Evolutionary conservation across 352 stramenopile species (phyloP).

Genomic region (Plasmopara viticola): DNA sequence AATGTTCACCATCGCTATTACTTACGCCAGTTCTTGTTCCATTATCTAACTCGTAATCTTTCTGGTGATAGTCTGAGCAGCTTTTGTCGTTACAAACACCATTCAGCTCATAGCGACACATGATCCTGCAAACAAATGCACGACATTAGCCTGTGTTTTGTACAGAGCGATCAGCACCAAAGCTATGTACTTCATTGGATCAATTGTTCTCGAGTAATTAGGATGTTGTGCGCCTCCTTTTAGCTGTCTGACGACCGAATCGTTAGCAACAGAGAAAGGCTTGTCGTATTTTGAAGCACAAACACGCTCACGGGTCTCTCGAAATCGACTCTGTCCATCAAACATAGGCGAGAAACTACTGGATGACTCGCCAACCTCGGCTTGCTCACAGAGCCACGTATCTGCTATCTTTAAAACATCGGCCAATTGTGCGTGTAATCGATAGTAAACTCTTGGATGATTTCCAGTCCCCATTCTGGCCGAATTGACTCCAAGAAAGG

Average conservation of each 20-base stretch:
- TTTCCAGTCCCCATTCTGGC: neutral
- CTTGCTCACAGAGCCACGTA: slow-evolving; percentile 23
- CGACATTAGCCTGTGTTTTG: slow-evolving; percentile 6
- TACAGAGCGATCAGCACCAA: neutral
- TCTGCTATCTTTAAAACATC: slow-evolving; percentile 26
- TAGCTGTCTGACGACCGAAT: slow-evolving; percentile 42
- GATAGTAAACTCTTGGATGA: slow-evolving; percentile 6
- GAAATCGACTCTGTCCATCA: neutral
- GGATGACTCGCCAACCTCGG: slow-evolving; percentile 8
- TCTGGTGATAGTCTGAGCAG: slow-evolving; percentile 56
- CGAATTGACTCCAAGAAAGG: slow-evolving; percentile 13
- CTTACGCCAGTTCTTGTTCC: neutral
- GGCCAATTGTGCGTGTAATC: slow-evolving; percentile 28
- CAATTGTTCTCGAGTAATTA: slow-evolving; percentile 19
- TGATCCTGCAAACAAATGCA: slow-evolving; percentile 18
- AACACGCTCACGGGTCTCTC: neutral
- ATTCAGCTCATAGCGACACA: slow-evolving; percentile 71
- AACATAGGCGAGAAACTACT: slow-evolving; percentile 5
- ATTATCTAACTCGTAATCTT: slow-evolving; percentile 34
- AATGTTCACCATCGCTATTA: slow-evolving; percentile 1
- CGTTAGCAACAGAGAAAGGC: slow-evolving; percentile 29
- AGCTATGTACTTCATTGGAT: slow-evolving; percentile 53
- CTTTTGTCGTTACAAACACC: slow-evolving; percentile 72
- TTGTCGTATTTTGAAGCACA: slow-evolving; percentile 15
- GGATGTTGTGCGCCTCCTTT: neutral